Evolutionary conservation across 768 basidiomycete genomes (phyloP).

Genomic region (Heimioporus sp.): DNA sequence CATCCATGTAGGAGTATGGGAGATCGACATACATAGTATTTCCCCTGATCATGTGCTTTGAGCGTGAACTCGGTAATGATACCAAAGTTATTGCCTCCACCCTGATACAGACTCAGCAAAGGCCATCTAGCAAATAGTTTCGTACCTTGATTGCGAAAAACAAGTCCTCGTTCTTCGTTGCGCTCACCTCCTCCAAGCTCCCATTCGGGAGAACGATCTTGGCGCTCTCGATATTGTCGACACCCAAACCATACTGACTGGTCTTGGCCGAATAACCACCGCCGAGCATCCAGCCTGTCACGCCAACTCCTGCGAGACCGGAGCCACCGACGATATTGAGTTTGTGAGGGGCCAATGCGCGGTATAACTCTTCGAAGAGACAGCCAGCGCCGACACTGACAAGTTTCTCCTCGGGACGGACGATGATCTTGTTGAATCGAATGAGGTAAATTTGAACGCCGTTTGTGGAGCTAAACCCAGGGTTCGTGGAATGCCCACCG

Average conservation of each 20-base stretch:
- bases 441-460: conserved; percentile 30
- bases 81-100: conserved; percentile 29
- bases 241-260: conserved; percentile 31
- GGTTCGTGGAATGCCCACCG: conserved; percentile 30
- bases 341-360: conserved; percentile 1
- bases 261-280: conserved; percentile 35
- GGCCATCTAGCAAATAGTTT: too few species aligned
- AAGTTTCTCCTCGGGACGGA: neutral
- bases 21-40: conserved; percentile 8
- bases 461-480: conserved; percentile 31
- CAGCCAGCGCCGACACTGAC: conserved; percentile 28
- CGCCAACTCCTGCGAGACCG: conserved; percentile 24
- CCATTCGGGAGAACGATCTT: conserved; percentile 32
- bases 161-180: conserved; percentile 1
- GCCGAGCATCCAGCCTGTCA: conserved; percentile 33
- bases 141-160: conserved; percentile 10
- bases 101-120: conserved; percentile 1
- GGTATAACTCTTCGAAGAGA: conserved; percentile 30
- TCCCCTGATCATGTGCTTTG: conserved; percentile 12
- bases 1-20: neutral
- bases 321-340: conserved; percentile 26
- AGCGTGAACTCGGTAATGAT: conserved; percentile 27
- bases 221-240: conserved; percentile 31
- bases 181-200: neutral
- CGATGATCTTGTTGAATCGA: conserved; percentile 22